Evolutionary conservation across 2,329 filamentous ascomycete genomes (phyloP).

Genomic region (Drechslerella dactyloides): DNA sequence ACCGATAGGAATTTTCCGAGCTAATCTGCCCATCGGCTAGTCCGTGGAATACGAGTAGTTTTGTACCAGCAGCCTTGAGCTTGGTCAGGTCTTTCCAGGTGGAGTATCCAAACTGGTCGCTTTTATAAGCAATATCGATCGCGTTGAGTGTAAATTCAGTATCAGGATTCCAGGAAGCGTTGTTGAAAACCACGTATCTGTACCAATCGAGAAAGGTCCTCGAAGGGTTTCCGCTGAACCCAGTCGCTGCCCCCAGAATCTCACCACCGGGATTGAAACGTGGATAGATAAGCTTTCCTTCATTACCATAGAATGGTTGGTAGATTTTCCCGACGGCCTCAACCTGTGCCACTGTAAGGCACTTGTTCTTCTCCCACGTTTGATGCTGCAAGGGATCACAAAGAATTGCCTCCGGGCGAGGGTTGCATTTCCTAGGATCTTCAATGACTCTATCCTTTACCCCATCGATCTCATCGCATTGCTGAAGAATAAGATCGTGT

Average conservation of each 20-base stretch:
- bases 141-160: conserved; percentile 57
- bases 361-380: conserved; percentile 49
- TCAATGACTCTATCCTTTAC: conserved; percentile 61
- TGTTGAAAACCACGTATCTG: conserved; percentile 59
- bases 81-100: conserved; percentile 59
- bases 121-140: conserved; percentile 57
- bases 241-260: conserved; percentile 23
- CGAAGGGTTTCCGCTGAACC: background rate
- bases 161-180: conserved; percentile 58
- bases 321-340: conserved; percentile 56
- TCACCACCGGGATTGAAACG: conserved; percentile 38
- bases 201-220: conserved; percentile 58
- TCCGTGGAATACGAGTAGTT: conserved; percentile 62
- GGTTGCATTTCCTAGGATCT: conserved; percentile 57
- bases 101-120: conserved; percentile 58
- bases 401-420: conserved; percentile 56
- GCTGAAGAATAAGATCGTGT: conserved; percentile 59
- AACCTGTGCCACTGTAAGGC: conserved; percentile 56
- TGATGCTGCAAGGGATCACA: conserved; percentile 53
- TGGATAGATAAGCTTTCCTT: conserved; percentile 56
- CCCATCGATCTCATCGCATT: conserved; percentile 63
- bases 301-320: conserved; percentile 56
- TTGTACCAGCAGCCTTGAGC: conserved; percentile 59
- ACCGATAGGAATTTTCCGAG: conserved; percentile 19
- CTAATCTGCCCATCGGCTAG: conserved; percentile 60